Conservation (phyloP, 192 early-diverging fungal species). For the Oehlia diaphana region DNA sequence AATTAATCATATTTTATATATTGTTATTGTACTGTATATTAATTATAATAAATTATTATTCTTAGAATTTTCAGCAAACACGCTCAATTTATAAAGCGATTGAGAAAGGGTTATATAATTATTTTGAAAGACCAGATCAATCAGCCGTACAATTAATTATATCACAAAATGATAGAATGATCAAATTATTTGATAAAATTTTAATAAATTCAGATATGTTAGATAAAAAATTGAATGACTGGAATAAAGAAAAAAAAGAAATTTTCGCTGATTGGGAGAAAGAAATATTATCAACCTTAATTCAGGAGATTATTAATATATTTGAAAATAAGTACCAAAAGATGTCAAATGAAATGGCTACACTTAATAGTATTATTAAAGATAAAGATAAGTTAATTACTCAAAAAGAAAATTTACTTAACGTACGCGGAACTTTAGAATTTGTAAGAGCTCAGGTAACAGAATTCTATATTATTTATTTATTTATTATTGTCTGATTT, state of each 20-base stretch:
- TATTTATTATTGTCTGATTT: not conserved
- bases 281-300: not conserved
- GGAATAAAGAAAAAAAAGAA: not conserved
- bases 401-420: not conserved
- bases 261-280: not conserved
- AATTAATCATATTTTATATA: no score
- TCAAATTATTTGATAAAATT: not conserved
- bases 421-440: not conserved
- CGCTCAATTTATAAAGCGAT: no score
- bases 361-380: no score
- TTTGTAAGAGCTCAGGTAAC: conserved; percentile 6
- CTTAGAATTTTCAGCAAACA: no score
- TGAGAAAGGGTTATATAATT: no score
- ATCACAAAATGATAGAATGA: not conserved
- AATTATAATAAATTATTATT: no score
- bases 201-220: no score
- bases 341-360: no score
- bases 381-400: not conserved
- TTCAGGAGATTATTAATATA: no score
- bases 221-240: not conserved
- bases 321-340: no score
- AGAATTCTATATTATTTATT: not conserved
- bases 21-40: no score
- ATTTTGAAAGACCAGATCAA: not conserved
- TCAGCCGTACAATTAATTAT: not conserved